Percentiles rank a stretch among this genome's conserved stretches.
Evolutionary conservation across 148 eudicot genomes (phyloP).

Genomic region (Rheum nobile): DNA sequence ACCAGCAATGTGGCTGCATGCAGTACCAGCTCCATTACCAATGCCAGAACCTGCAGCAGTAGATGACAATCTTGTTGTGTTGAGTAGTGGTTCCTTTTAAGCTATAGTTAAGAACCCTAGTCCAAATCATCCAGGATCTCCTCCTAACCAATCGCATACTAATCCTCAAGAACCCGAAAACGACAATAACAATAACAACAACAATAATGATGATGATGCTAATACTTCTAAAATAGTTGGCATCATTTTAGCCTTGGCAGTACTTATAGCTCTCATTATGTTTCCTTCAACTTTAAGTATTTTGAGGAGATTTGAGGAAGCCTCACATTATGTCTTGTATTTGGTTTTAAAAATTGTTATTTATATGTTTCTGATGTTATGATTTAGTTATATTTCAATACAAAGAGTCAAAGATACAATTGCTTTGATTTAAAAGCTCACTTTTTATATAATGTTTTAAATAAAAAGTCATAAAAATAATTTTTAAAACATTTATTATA

Average conservation of each 20-base stretch:
- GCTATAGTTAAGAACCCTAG: conserved; percentile 9
- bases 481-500: too few relatives aligned
- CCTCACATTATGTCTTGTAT: too few relatives aligned
- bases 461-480: too few relatives aligned
- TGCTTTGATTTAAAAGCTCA: too few relatives aligned
- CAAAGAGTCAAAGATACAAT: too few relatives aligned
- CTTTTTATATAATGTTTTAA: too few relatives aligned
- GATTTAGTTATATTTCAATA: too few relatives aligned
- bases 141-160: conserved; percentile 8
- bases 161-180: not conserved
- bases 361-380: too few relatives aligned
- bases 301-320: too few relatives aligned
- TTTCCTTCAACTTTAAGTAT: too few relatives aligned
- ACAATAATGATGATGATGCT: not conserved
- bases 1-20: conserved; percentile 26
- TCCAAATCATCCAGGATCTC: not conserved
- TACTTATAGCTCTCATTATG: conserved; percentile 8
- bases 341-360: too few relatives aligned
- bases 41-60: not conserved
- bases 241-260: not conserved
- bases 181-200: too few relatives aligned
- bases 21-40: conserved; percentile 10
- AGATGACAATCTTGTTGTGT: conserved; percentile 4
- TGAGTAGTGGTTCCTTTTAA: conserved; percentile 27
- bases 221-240: not conserved